phyloP scores from a whole-genome alignment of 371 early-diverging fungal genomes.

The Syncephalastrum racemosum region DNA sequence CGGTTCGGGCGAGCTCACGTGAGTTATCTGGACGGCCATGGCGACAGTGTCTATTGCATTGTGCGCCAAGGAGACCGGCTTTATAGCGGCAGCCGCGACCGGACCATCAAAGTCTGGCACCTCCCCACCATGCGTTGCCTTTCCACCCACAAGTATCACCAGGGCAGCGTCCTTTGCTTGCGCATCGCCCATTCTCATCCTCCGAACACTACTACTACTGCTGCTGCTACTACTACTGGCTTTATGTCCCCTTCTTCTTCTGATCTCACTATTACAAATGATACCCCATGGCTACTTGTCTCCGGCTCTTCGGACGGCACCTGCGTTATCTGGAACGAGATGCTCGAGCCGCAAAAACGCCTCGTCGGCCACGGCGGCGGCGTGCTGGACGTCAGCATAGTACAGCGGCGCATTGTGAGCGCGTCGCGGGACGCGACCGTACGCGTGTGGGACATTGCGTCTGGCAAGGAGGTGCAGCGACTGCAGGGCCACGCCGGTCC shows the following conservation, averaged over 20 bases:
- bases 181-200: constrained; percentile 38
- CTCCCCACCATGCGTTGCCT: constrained; percentile 56
- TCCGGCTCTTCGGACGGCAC: constrained; percentile 93
- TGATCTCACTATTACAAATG: constrained; percentile 56
- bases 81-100: constrained; percentile 89
- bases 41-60: constrained; percentile 93
- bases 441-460: constrained; percentile 46
- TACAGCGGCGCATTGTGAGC: constrained; percentile 65
- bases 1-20: constrained; percentile 29
- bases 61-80: constrained; percentile 54
- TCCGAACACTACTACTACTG: no score
- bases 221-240: no score
- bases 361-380: constrained; percentile 70
- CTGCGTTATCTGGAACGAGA: constrained; percentile 80
- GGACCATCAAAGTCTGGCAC: constrained; percentile 84
- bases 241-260: constrained; percentile 55
- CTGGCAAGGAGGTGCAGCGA: constrained; percentile 58
- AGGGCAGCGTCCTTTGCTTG: constrained; percentile 87
- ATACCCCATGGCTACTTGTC: constrained; percentile 57
- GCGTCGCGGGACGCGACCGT: constrained; percentile 76
- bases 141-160: constrained; percentile 68
- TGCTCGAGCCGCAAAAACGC: constrained; percentile 22
- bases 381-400: constrained; percentile 82
- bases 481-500: constrained; percentile 83
- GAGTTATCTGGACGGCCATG: constrained; percentile 74